Evolutionary conservation across 23 red algal species (phyloP).

Genomic region (Gracilariopsis chorda): DNA sequence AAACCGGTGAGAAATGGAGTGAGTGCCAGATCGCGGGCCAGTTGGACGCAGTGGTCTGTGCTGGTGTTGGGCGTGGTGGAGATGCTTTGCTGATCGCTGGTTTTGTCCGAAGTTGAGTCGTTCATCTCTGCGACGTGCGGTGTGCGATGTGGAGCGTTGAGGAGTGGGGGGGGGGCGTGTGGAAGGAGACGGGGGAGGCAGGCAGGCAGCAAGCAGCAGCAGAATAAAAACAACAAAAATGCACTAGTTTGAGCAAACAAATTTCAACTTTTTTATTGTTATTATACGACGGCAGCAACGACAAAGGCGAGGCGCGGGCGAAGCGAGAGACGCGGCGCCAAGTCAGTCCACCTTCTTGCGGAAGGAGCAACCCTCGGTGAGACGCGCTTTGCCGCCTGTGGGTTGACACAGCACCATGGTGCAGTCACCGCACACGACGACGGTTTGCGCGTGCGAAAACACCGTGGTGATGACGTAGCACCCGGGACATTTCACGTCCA

Average conservation of each 20-base stretch:
- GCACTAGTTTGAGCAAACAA: neutral
- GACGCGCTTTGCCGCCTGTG: slow-evolving; percentile 87
- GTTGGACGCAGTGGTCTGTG: neutral
- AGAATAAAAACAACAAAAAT: too few species aligned
- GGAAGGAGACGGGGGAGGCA: neutral
- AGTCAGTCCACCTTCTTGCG: slow-evolving; percentile 90
- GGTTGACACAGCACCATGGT: slow-evolving; percentile 90
- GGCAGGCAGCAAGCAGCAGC: neutral
- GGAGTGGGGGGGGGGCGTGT: neutral
- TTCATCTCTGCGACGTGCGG: neutral
- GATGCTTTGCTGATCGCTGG: neutral
- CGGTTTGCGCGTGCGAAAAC: slow-evolving; percentile 95
- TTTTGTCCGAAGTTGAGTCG: neutral
- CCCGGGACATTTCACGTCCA: slow-evolving; percentile 99
- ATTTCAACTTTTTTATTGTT: neutral
- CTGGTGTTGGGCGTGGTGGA: neutral
- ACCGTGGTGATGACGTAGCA: slow-evolving; percentile 97
- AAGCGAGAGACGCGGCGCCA: neutral
- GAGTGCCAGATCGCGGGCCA: neutral
- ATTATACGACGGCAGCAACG: neutral
- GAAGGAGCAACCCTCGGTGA: slow-evolving; percentile 94
- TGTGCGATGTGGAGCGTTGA: neutral
- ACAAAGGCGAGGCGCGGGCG: neutral
- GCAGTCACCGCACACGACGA: slow-evolving; percentile 95
- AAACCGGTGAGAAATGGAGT: slow-evolving; percentile 15